Conservation (phyloP, 1,284 basidiomycete genomes). For the Pseudozyma hubeiensis region DNA sequence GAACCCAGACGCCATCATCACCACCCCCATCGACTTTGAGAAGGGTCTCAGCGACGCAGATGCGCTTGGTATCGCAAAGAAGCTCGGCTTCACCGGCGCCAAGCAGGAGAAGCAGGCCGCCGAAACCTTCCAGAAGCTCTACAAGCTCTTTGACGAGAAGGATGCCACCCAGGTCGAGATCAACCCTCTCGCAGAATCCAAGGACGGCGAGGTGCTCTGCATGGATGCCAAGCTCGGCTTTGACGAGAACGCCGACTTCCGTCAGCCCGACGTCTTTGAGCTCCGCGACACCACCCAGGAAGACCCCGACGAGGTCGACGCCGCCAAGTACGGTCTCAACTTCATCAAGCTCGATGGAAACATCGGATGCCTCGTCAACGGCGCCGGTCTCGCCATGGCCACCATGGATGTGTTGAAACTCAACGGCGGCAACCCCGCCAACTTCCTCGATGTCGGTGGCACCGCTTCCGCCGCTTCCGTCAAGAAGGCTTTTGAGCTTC, state of each 20-base stretch:
- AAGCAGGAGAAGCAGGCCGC: slow-evolving; percentile 84
- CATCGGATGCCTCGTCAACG: slow-evolving; percentile 98
- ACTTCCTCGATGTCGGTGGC: slow-evolving; percentile 98
- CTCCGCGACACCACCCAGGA: slow-evolving; percentile 94
- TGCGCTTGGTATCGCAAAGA: slow-evolving; percentile 84
- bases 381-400: slow-evolving; percentile 98
- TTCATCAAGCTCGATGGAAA: slow-evolving; percentile 99
- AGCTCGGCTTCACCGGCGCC: slow-evolving; percentile 87
- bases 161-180: slow-evolving; percentile 99
- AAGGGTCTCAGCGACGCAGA: slow-evolving; percentile 82
- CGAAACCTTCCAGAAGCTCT: slow-evolving; percentile 92
- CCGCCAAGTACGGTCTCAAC: slow-evolving; percentile 83
- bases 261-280: slow-evolving; percentile 89
- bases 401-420: slow-evolving; percentile 98
- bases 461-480: slow-evolving; percentile 98
- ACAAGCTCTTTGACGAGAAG: slow-evolving; percentile 98
- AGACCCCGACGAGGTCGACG: slow-evolving; percentile 93
- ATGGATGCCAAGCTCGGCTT: slow-evolving; percentile 99
- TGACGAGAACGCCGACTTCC: slow-evolving; percentile 99
- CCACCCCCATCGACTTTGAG: slow-evolving; percentile 88
- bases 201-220: slow-evolving; percentile 92
- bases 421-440: slow-evolving; percentile 80
- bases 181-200: slow-evolving; percentile 96
- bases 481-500: slow-evolving; percentile 98
- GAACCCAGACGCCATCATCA: slow-evolving; percentile 94